phyloP scores from a whole-genome alignment of 164 flowering plant genomes.

The Kalanchoe fedtschenkoi region DNA sequence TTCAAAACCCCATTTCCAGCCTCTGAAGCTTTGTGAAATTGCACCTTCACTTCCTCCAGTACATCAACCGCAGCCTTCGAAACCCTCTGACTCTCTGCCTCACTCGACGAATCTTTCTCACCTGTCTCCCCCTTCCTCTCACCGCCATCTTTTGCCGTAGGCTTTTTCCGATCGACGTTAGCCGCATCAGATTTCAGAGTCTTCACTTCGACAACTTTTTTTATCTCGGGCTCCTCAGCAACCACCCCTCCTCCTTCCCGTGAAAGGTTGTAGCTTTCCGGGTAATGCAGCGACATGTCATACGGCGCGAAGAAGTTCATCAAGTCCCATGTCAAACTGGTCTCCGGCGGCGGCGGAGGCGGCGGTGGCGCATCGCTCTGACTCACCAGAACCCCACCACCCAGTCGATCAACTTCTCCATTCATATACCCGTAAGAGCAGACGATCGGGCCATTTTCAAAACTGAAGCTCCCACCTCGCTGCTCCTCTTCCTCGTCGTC shows the following conservation, averaged over 20 bases:
- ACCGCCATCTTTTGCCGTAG: not conserved
- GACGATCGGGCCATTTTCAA: too few species aligned
- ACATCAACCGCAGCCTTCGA: not conserved
- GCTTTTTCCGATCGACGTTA: not conserved
- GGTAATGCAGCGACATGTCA: slow-evolving; percentile 1
- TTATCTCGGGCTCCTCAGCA: not conserved
- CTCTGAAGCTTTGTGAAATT: not conserved
- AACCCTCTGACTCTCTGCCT: not conserved
- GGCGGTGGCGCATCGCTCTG: not conserved
- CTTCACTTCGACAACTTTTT: not conserved
- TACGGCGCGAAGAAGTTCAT: slow-evolving; percentile 2
- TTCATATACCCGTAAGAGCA: not conserved
- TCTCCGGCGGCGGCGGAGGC: not conserved
- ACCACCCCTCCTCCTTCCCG: not conserved
- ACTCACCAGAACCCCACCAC: not conserved
- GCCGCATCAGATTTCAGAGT: not conserved
- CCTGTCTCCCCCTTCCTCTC: not conserved
- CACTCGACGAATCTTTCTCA: too few species aligned
- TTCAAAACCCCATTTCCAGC: not conserved
- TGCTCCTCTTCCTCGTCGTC: not conserved
- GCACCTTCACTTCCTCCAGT: not conserved
- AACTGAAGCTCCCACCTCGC: too few species aligned
- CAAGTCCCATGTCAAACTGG: slow-evolving; percentile 2
- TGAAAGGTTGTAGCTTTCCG: slow-evolving; percentile 1
- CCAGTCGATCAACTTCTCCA: not conserved